A percentile compares a stretch with the other conserved stretches of the same genome.
Conservation (phyloP, 2,329 filamentous ascomycete genomes). For the Fusarium sp. region DNA sequence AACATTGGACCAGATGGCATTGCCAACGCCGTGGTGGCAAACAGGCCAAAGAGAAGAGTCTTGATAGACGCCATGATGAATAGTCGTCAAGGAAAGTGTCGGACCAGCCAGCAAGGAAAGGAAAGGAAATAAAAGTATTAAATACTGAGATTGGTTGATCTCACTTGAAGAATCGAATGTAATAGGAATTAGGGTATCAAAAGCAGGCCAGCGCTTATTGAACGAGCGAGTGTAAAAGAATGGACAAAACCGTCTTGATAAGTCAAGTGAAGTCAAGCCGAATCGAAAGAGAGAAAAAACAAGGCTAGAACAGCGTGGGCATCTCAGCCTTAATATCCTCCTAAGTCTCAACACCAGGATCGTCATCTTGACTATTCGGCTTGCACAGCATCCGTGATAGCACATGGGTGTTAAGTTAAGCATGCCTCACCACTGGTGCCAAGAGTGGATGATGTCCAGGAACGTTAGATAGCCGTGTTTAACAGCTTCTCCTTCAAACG, state of each 20-base stretch:
- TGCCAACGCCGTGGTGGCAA: slow-evolving; percentile 62
- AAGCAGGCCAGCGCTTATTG: slow-evolving; percentile 45
- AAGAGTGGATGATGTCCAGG: slow-evolving; percentile 32
- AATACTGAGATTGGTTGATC: slow-evolving; percentile 8
- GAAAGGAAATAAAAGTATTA: slow-evolving; percentile 25
- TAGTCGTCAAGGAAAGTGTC: slow-evolving; percentile 24
- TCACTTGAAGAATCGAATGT: slow-evolving; percentile 15
- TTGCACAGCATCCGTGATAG: slow-evolving; percentile 32
- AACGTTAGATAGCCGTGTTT: slow-evolving; percentile 34
- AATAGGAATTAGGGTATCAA: slow-evolving; percentile 26
- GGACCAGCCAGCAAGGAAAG: slow-evolving; percentile 44
- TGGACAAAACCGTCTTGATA: slow-evolving; percentile 34
- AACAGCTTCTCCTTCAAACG: slow-evolving; percentile 26
- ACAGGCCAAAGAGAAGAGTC: slow-evolving; percentile 58
- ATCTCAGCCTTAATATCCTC: slow-evolving; percentile 23
- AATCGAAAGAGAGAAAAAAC: slow-evolving; percentile 20
- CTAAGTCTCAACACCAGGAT: slow-evolving; percentile 3
- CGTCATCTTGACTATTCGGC: slow-evolving; percentile 28
- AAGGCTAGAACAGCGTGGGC: background rate
- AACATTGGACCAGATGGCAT: slow-evolving; percentile 61
- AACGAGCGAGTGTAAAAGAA: slow-evolving; percentile 36
- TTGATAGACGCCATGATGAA: slow-evolving; percentile 56
- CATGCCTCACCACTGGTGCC: slow-evolving; percentile 32
- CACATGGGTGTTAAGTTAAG: slow-evolving; percentile 21
- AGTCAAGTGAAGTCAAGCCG: slow-evolving; percentile 24